Base-by-base conservation (phyloP, 768 basidiomycete species). In the Amylocystis lapponica region DNA sequence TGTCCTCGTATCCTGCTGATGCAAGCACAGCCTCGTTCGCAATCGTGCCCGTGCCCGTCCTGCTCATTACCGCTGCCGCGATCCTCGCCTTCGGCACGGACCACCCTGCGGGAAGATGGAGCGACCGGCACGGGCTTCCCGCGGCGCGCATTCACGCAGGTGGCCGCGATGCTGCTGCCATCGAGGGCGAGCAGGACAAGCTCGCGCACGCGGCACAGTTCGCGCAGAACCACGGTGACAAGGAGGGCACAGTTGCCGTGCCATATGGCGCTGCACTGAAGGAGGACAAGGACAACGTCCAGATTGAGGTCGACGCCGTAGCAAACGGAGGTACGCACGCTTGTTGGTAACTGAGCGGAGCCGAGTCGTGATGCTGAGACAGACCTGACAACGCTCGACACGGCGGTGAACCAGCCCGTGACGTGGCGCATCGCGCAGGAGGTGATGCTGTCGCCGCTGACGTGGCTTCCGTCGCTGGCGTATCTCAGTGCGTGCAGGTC, bases 81-180 rank as follows among this genome's bases (percentile, higher is more conserved):
- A 65, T 58, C 16, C 46, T 79, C 16, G 39, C 71, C 12, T 71
- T 72, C 42, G 78, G 76, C 2, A 67, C 68, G 36, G 77, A 80
- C 50, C 73, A 76, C 36, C 78, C 78, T 0, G 66, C 69, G 8
- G 78, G 78, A 3, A 66, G 62, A 45, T 81, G 78, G 78, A 54
- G 62, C 6, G 60, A 74, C 21, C 63, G 78, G 6, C 69, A 75
- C 51, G 63, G 60, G 5, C 50, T 65, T 4, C 61, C 65, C 4
- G 64, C 66, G 0, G 55, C 66, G 12, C 33, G 21, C 13, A 27
- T 40, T 16, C 33, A 36, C n/a, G n/a, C n/a, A n/a, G n/a, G n/a
- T n/a, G n/a, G n/a, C 51, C 48, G 9, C 39, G 47, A 12, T 54
- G 38, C 38, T 8, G 33, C 58, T 17, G 50, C 50, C n/a, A 57